phyloP scores from a whole-genome alignment of 2,329 filamentous ascomycete species.

The Conoideocrella luteorostrata region DNA sequence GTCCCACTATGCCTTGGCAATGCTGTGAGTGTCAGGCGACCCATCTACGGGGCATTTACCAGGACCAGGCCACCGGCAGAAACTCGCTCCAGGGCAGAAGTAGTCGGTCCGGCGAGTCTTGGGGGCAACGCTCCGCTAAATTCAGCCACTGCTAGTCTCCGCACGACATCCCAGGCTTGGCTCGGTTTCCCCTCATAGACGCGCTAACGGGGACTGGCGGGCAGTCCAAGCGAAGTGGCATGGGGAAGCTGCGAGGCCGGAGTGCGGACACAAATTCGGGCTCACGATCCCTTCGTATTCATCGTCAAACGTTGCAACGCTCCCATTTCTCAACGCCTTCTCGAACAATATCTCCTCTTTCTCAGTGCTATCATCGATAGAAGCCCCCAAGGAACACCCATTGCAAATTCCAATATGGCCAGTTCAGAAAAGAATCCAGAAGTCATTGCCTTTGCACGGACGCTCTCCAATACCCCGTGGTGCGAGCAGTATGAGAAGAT shows the following conservation, averaged over 20 bases:
- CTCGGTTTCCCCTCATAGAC: neutral
- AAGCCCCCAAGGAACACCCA: neutral
- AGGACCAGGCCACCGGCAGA: too few relatives aligned
- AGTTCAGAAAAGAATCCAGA: slow-evolving; percentile 30
- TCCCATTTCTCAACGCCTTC: too few relatives aligned
- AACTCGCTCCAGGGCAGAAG: too few relatives aligned
- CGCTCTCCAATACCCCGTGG: slow-evolving; percentile 45
- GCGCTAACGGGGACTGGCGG: neutral
- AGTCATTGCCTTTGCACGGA: slow-evolving; percentile 38
- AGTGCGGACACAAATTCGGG: too few relatives aligned
- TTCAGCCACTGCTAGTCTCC: neutral
- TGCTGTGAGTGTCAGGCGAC: too few relatives aligned
- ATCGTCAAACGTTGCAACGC: too few relatives aligned
- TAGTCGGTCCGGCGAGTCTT: slow-evolving; percentile 1
- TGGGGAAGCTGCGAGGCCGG: too few relatives aligned
- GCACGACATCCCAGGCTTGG: neutral
- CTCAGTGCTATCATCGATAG: neutral
- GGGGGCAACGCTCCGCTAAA: neutral
- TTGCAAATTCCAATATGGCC: slow-evolving; percentile 17
- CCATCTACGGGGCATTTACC: too few relatives aligned
- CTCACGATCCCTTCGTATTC: neutral
- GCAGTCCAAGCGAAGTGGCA: too few relatives aligned
- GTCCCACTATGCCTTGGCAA: too few relatives aligned
- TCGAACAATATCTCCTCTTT: neutral
- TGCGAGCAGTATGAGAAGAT: slow-evolving; percentile 58